Conservation (phyloP, 331 rosid species). For the Malus hybrid region DNA sequence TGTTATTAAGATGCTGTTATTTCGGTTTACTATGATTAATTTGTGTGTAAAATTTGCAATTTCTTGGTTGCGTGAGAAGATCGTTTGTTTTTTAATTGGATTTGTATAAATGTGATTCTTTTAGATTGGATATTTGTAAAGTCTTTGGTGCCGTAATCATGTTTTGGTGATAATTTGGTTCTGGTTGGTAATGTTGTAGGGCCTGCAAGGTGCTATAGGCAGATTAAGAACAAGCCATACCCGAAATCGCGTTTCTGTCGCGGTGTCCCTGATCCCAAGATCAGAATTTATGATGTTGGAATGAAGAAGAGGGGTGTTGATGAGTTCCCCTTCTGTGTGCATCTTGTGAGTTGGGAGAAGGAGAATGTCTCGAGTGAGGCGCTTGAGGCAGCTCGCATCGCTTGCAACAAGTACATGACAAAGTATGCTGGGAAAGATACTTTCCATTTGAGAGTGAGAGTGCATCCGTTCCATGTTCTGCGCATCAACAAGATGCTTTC, state of each 20-base stretch:
- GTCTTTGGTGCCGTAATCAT: neutral
- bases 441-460: constrained; percentile 80
- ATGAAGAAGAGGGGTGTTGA: constrained; percentile 78
- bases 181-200: constrained; percentile 22
- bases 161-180: neutral
- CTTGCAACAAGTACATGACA: constrained; percentile 70
- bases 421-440: constrained; percentile 72
- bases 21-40: neutral
- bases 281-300: constrained; percentile 81
- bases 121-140: neutral
- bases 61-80: neutral
- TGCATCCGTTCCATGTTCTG: constrained; percentile 77
- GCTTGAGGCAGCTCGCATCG: constrained; percentile 70
- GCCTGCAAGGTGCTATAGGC: constrained; percentile 73
- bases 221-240: constrained; percentile 68
- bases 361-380: constrained; percentile 78
- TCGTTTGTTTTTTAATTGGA: too few relatives aligned
- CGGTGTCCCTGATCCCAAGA: constrained; percentile 82
- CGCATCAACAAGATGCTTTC: constrained; percentile 86
- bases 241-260: constrained; percentile 67
- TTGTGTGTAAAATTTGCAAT: neutral
- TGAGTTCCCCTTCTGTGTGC: constrained; percentile 75
- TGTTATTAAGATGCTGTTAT: neutral
- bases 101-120: neutral
- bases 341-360: constrained; percentile 73